Conservation (phyloP, 2,329 filamentous ascomycete species). For the Colletotrichum sp. region DNA sequence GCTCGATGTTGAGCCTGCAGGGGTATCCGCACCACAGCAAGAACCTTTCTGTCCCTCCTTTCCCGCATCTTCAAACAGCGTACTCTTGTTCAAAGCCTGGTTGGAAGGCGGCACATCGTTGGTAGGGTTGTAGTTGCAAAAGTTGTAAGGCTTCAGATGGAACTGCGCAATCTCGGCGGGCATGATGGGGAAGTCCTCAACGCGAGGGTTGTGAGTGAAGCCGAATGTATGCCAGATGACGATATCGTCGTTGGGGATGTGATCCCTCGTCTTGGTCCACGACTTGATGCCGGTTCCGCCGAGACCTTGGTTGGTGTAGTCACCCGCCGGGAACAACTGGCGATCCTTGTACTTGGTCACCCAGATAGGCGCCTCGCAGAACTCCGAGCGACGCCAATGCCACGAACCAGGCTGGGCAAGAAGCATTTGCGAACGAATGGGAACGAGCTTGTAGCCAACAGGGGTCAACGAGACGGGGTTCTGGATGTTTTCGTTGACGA, state of each 20-base stretch:
- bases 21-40: neutral
- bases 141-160: slow-evolving; percentile 54
- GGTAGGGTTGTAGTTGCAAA: slow-evolving; percentile 57
- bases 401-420: slow-evolving; percentile 28
- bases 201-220: slow-evolving; percentile 65
- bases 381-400: slow-evolving; percentile 39
- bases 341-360: slow-evolving; percentile 38
- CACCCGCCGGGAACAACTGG: slow-evolving; percentile 41
- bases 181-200: slow-evolving; percentile 74
- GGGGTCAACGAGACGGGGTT: slow-evolving; percentile 37
- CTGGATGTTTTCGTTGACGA: slow-evolving; percentile 35
- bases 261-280: slow-evolving; percentile 55
- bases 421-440: slow-evolving; percentile 28
- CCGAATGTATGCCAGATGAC: slow-evolving; percentile 58
- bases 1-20: neutral
- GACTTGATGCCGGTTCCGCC: slow-evolving; percentile 39
- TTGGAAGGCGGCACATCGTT: slow-evolving; percentile 53
- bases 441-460: slow-evolving; percentile 38
- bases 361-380: slow-evolving; percentile 39
- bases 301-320: slow-evolving; percentile 45
- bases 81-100: slow-evolving; percentile 46
- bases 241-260: slow-evolving; percentile 54
- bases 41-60: neutral
- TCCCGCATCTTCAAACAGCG: neutral
- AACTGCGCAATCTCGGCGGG: slow-evolving; percentile 62